Percentiles rank a stretch among this genome's conserved stretches.
Evolutionary conservation across 2,329 filamentous ascomycete genomes (phyloP).

Genomic region (Seiridium cupressi): DNA sequence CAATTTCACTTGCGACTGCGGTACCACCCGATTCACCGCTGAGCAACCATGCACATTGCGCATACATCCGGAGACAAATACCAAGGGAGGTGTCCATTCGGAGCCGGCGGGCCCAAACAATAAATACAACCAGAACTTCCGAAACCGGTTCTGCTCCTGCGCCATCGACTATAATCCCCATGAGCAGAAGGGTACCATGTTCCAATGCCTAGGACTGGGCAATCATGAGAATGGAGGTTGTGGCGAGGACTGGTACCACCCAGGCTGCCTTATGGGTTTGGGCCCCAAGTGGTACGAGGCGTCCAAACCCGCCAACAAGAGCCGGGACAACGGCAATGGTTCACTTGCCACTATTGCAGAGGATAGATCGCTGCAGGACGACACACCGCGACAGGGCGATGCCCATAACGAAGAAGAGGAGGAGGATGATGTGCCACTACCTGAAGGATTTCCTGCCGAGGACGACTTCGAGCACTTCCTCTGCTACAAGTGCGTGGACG

Average conservation of each 20-base stretch:
- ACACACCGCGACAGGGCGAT: conserved; percentile 12
- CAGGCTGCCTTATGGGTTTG: conserved; percentile 83
- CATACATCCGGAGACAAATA: conserved; percentile 68
- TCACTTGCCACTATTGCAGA: conserved; percentile 50
- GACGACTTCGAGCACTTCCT: conserved; percentile 88
- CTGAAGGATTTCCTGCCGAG: conserved; percentile 83
- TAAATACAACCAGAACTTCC: conserved; percentile 94
- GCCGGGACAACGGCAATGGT: conserved; percentile 15
- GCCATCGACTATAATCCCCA: conserved; percentile 84
- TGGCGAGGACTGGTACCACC: conserved; percentile 97
- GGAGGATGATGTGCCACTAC: conserved; percentile 65
- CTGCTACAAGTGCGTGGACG: conserved; percentile 89
- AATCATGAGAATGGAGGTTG: conserved; percentile 80
- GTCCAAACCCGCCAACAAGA: conserved; percentile 32
- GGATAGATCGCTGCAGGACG: conserved; percentile 27
- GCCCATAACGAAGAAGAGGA: conserved; percentile 37
- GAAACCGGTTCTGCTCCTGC: conserved; percentile 89
- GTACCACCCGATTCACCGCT: conserved; percentile 74
- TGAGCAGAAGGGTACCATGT: conserved; percentile 95
- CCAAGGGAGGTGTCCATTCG: conserved; percentile 73
- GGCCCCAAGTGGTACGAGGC: conserved; percentile 70
- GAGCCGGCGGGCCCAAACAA: conserved; percentile 73
- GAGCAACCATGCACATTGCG: conserved; percentile 73
- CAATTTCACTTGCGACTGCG: conserved; percentile 95
- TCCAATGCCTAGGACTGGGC: conserved; percentile 87